Evolutionary conservation across 108 stramenopile genomes (phyloP).

Genomic region (Nitzschia sp.): DNA sequence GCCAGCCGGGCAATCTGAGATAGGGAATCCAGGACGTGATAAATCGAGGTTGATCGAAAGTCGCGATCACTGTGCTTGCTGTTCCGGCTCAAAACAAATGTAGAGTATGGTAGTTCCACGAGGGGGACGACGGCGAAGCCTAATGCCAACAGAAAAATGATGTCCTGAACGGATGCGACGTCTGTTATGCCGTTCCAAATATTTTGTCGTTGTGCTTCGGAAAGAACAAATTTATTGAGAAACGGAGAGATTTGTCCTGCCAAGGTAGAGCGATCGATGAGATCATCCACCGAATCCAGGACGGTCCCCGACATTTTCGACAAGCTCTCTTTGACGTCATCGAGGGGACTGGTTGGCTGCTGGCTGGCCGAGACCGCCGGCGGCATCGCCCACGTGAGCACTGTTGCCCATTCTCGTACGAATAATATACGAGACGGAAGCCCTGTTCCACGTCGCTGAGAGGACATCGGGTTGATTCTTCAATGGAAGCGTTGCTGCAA

Average conservation of each 20-base stretch:
- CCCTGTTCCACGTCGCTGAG: too few relatives aligned
- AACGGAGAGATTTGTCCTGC: constrained; percentile 9
- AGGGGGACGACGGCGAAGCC: constrained; percentile 8
- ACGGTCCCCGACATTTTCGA: background rate
- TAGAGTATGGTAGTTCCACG: constrained; percentile 12
- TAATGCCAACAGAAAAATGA: constrained; percentile 5
- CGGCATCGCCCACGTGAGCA: too few relatives aligned
- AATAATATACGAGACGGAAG: too few relatives aligned
- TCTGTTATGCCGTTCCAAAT: background rate
- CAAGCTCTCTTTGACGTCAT: background rate
- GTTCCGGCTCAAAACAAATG: constrained; percentile 6
- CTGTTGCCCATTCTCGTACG: too few relatives aligned
- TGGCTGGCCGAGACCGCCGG: background rate
- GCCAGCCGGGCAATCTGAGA: constrained; percentile 35
- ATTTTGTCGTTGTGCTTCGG: background rate
- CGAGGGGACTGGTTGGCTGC: background rate
- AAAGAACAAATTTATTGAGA: background rate
- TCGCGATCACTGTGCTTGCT: background rate
- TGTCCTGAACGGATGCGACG: constrained; percentile 1
- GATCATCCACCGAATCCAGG: constrained; percentile 1
- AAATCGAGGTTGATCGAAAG: constrained; percentile 6
- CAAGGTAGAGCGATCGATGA: background rate
- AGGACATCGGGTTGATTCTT: too few relatives aligned
- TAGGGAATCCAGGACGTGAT: constrained; percentile 7
- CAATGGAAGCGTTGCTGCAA: too few relatives aligned